Base-by-base conservation (phyloP, 805 yeast species). In the Danielia reshetovae region DNA sequence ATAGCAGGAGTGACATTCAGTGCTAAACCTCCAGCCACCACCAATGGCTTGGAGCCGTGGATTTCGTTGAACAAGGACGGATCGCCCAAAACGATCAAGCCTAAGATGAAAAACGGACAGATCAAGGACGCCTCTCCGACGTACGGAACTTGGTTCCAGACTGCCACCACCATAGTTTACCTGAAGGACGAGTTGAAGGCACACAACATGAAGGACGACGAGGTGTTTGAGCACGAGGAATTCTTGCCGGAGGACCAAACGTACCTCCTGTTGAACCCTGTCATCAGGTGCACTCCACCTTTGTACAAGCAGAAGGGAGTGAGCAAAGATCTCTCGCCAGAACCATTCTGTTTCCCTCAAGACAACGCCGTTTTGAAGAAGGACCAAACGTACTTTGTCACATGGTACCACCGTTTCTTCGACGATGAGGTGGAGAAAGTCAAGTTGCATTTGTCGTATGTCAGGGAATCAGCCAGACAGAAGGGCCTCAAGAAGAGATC, bases 251-350 rank as follows among this genome's bases (percentile, higher is more conserved):
- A 86, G 57, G 94, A 85, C 56, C 70, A 71, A n/a, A 77, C 85
- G 0, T 81, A 85, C 50, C 80, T 77, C 18, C 62, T 72, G 13
- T 65, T 87, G 54, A 84, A 81, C 52, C 96, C 96, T 0, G 57
- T 87, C 31, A 72, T 85, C 51, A 72, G 96, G 60, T 87, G 96
- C 62, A 84, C 88, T 4, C 96, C 96, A 2, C 81, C 81, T 35
- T 60, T 74, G 30, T 87, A 84, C 54, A 70, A 64, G 50, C 72
- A 69, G 46, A 81, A 79, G 52, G 90, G 89, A 7, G 39, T 66
- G 24, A 80, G 78, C 19, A 77, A 77, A 46, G 68, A 67, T 41
- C 55, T 60, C 12, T 49, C 63, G 1, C 74, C 87, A 25, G 93
- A 68, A 33, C 96, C 96, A n/a, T 85, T 86, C 58, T 87, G 96